Evolutionary conservation across 495 filamentous ascomycete species (phyloP).

Genomic region (Cudoniella acicularis): DNA sequence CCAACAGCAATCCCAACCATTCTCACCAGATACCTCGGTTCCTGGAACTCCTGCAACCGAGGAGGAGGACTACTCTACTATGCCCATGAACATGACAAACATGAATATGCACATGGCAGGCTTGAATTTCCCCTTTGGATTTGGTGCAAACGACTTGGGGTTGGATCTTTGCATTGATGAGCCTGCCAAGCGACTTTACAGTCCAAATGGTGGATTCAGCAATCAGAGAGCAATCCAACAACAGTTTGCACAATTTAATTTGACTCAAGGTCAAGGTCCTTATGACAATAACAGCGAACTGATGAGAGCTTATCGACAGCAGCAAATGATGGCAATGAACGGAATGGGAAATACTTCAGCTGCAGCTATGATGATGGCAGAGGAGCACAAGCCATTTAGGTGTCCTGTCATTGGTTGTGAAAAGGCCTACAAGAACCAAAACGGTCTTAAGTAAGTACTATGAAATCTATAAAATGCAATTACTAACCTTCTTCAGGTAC

Average conservation of each 20-base stretch:
- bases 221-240: slow-evolving; percentile 55
- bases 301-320: slow-evolving; percentile 63
- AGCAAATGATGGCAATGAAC: slow-evolving; percentile 60
- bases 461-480: slow-evolving; percentile 6
- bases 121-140: slow-evolving; percentile 34
- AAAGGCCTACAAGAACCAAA: slow-evolving; percentile 99
- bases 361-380: slow-evolving; percentile 45
- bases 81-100: slow-evolving; percentile 57
- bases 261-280: slow-evolving; percentile 63
- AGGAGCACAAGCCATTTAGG: slow-evolving; percentile 90
- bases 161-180: slow-evolving; percentile 86
- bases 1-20: slow-evolving; percentile 58
- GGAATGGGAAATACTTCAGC: slow-evolving; percentile 20
- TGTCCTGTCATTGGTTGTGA: slow-evolving; percentile 98
- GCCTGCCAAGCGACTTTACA: slow-evolving; percentile 89
- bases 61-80: slow-evolving; percentile 56
- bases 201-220: slow-evolving; percentile 70
- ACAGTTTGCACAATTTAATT: slow-evolving; percentile 61
- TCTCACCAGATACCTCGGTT: slow-evolving; percentile 70
- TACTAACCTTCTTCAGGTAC: slow-evolving; percentile 50
- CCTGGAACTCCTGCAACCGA: slow-evolving; percentile 65
- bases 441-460: slow-evolving; percentile 79
- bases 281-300: slow-evolving; percentile 73
- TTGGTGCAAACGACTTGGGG: slow-evolving; percentile 25
- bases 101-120: slow-evolving; percentile 43